Base-by-base conservation (phyloP, 441 rosid genomes). In the Monsonia emarginata region DNA sequence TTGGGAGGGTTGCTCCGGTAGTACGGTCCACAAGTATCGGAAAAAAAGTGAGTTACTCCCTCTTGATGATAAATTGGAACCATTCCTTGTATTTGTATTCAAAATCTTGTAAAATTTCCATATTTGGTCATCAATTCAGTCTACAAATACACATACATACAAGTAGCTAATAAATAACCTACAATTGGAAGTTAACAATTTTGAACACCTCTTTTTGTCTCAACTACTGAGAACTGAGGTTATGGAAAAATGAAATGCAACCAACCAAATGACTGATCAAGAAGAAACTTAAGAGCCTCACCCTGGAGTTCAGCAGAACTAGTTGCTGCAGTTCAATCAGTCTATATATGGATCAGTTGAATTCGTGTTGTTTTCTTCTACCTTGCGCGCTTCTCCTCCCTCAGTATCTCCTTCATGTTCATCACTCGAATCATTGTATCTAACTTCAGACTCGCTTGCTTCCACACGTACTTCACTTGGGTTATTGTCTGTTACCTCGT, bases 381-480 rank as follows among this genome's bases (percentile, higher is more conserved):
- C 46, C 46, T 40, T 13, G n/a, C n/a, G n/a, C n/a, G n/a, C n/a
- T n/a, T n/a, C n/a, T 72, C 74, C 63, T 63, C 66, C 0, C 57
- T 32, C 2, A 48, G 21, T 31, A n/a, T n/a, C n/a, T n/a, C n/a
- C n/a, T n/a, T n/a, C n/a, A n/a, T n/a, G n/a, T n/a, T n/a, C n/a
- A n/a, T 67, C 69, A 57, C 42, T 30, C 19, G 59, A 13, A 40
- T 40, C 13, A n/a, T 40, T 13, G n/a, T 9, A 10, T 10, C 16
- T 40, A 10, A 40, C 16, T 16, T 40, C 60, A 66, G 44, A 72
- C 42, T 54, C 40, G 54, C 32, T 16, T 7, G 65, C 44, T 59
- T 69, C 68, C 44, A 26, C 73, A 38, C 40, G 63, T 32, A 61
- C 68, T 61, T 56, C 75, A 58, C 62, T 69, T 59, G 21, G 38